Evolutionary conservation across 1,139 yeast genomes (phyloP).

Genomic region (Lodderomyces pseudojiufengensis): DNA sequence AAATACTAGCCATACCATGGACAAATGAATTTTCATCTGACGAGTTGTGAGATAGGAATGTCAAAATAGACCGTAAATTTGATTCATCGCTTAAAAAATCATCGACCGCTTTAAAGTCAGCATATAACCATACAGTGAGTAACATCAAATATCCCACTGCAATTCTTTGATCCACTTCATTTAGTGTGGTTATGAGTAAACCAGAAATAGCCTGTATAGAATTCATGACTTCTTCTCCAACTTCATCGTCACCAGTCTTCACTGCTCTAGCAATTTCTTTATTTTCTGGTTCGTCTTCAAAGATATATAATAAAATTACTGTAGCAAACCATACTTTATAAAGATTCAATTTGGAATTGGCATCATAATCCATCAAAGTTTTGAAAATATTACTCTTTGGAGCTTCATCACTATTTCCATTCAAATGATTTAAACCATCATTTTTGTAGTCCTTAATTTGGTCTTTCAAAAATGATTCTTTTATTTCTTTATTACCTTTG

Average conservation of each 20-base stretch:
- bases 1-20: constrained; percentile 70
- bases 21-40: constrained; percentile 57
- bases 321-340: constrained; percentile 86
- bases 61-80: constrained; percentile 61
- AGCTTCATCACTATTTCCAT: constrained; percentile 13
- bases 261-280: constrained; percentile 50
- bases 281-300: constrained; percentile 56
- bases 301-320: constrained; percentile 57
- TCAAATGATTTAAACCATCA: background rate
- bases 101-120: constrained; percentile 69
- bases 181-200: constrained; percentile 62
- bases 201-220: constrained; percentile 80
- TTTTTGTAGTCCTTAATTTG: constrained; percentile 42
- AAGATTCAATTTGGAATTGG: constrained; percentile 75
- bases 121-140: constrained; percentile 73
- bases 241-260: constrained; percentile 63
- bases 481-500: constrained; percentile 60
- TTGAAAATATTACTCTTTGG: constrained; percentile 57
- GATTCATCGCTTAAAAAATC: constrained; percentile 72
- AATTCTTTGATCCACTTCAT: constrained; percentile 67
- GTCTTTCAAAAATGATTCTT: constrained; percentile 56
- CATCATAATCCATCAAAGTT: constrained; percentile 73
- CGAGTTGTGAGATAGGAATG: constrained; percentile 61
- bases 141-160: constrained; percentile 78
- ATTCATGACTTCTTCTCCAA: constrained; percentile 72